Evolutionary conservation across 148 eudicot species (phyloP).

Genomic region (Cornus kousa): DNA sequence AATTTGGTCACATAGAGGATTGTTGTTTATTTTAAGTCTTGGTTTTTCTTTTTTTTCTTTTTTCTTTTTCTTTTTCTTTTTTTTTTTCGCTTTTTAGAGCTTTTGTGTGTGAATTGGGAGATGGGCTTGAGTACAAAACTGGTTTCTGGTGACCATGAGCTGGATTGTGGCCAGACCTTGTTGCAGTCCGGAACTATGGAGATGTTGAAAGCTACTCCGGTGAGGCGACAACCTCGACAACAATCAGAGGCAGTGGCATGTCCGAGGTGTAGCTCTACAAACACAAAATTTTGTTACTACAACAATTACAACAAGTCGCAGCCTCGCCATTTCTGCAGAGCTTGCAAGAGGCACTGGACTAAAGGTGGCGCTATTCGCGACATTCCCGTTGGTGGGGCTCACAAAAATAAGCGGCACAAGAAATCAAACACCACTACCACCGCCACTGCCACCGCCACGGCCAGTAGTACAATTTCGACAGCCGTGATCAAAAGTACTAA

Average conservation of each 20-base stretch:
- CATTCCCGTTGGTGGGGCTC: slow-evolving; percentile 84
- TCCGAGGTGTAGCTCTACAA: slow-evolving; percentile 75
- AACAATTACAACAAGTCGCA: slow-evolving; percentile 91
- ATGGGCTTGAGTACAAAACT: slow-evolving; percentile 73
- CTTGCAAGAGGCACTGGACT: slow-evolving; percentile 96
- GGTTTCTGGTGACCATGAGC: slow-evolving; percentile 46
- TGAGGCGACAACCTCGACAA: slow-evolving; percentile 20
- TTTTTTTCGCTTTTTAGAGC: too few relatives aligned
- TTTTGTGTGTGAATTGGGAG: background rate
- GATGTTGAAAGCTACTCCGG: slow-evolving; percentile 30
- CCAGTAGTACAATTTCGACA: slow-evolving; percentile 2
- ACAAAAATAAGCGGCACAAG: slow-evolving; percentile 77
- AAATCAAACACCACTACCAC: slow-evolving; percentile 25
- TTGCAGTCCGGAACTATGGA: slow-evolving; percentile 26
- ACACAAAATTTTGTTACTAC: slow-evolving; percentile 92
- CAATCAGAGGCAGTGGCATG: slow-evolving; percentile 55
- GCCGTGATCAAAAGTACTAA: too few relatives aligned
- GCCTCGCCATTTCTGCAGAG: slow-evolving; percentile 85
- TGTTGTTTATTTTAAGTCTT: too few relatives aligned
- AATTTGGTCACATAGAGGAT: slow-evolving; percentile 5
- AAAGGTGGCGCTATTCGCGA: slow-evolving; percentile 87
- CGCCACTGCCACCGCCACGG: slow-evolving; percentile 17
- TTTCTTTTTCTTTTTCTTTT: too few relatives aligned
- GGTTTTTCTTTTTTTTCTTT: too few relatives aligned
- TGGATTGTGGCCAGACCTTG: slow-evolving; percentile 38